These are phyloP conservation scores for Fraxinus platypoda DNA, from an alignment of 305 asterid genomes.

Conservation along the genomic window DNA sequence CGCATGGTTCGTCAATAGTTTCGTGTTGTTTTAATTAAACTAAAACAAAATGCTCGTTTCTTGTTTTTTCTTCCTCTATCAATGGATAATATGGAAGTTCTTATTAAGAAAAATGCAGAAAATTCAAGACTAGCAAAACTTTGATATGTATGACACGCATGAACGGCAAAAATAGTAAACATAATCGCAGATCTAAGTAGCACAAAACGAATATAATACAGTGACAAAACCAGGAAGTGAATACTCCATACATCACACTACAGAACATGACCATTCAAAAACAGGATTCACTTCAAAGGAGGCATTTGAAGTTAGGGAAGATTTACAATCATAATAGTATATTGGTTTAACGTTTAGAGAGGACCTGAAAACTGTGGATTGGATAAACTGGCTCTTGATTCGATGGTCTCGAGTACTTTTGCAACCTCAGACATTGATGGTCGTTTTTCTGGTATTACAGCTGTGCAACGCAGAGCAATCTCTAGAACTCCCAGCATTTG, in stretches of 20 bases:
- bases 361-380: slow-evolving; percentile 36
- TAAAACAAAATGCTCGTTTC: not conserved
- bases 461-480: slow-evolving; percentile 60
- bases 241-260: not conserved
- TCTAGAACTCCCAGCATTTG: slow-evolving; percentile 67
- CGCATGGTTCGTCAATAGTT: not conserved
- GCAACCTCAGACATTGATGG: slow-evolving; percentile 69
- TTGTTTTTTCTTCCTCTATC: not conserved
- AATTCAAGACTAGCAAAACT: not conserved
- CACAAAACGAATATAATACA: slow-evolving; percentile 15
- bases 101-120: not conserved
- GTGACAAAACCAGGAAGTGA: slow-evolving; percentile 1
- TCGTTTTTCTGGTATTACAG: slow-evolving; percentile 70
- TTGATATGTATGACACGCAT: not conserved
- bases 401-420: slow-evolving; percentile 49
- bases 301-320: not conserved
- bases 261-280: slow-evolving; percentile 7
- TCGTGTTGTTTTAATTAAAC: too few relatives aligned
- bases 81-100: not conserved
- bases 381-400: slow-evolving; percentile 32
- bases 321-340: slow-evolving; percentile 1
- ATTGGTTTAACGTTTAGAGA: slow-evolving; percentile 33
- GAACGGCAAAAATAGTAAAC: not conserved
- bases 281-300: slow-evolving; percentile 17
- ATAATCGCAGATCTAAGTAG: not conserved